Conservation (phyloP, 306 rosid species). For the Castanea sativa region DNA sequence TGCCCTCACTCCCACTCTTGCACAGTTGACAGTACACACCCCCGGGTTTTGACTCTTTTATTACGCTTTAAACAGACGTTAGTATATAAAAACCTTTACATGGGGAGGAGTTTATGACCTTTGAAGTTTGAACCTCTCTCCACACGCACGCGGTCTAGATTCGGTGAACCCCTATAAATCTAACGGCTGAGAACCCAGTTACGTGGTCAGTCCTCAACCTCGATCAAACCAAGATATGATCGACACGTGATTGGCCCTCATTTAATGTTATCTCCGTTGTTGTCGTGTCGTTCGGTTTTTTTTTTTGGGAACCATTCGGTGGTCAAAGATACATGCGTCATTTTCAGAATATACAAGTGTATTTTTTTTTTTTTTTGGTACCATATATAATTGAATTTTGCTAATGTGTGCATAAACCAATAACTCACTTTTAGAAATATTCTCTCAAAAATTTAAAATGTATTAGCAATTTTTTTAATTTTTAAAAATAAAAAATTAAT, state of each 20-base stretch:
- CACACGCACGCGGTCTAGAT: neutral
- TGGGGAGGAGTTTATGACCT: too few species aligned
- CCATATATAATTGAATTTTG: too few species aligned
- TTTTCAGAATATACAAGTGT: conserved; percentile 5
- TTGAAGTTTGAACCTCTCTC: neutral
- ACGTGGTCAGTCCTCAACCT: conserved; percentile 30
- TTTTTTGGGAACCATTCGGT: neutral
- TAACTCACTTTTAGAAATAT: too few species aligned
- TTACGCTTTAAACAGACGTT: conserved; percentile 1
- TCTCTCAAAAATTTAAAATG: too few species aligned
- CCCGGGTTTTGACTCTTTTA: conserved; percentile 10
- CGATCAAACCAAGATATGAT: neutral
- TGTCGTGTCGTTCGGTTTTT: neutral
- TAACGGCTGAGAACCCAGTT: conserved; percentile 6
- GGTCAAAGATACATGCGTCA: conserved; percentile 20
- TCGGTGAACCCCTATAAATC: neutral
- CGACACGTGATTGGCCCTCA: conserved; percentile 13
- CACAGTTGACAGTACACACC: neutral
- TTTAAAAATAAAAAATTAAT: too few species aligned
- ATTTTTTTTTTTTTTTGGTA: neutral
- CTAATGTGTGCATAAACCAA: too few species aligned
- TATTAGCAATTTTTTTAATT: too few species aligned
- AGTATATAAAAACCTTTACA: too few species aligned
- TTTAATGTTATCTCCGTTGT: neutral
- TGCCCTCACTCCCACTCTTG: neutral